A percentile compares a stretch with the other conserved stretches of the same genome.
These are phyloP conservation scores for Sugiyamaella smithiae DNA, from an alignment of 805 yeast species.

Conservation along the genomic window DNA sequence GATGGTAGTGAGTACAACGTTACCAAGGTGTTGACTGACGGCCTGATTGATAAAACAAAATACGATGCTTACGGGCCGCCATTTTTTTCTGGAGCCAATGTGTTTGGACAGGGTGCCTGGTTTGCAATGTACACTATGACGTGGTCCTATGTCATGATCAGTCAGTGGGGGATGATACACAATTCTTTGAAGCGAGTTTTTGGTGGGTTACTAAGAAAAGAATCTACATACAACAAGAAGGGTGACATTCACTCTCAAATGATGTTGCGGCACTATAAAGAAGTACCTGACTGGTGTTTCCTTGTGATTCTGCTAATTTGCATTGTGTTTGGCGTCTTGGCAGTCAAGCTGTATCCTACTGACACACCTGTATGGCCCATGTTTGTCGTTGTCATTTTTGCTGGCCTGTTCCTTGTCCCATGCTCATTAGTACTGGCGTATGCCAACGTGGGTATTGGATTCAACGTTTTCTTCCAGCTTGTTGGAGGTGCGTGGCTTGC, in stretches of 20 bases:
- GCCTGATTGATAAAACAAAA: conserved; percentile 43
- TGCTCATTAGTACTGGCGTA: conserved; percentile 58
- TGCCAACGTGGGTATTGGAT: conserved; percentile 54
- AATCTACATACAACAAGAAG: conserved; percentile 24
- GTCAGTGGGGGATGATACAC: conserved; percentile 16
- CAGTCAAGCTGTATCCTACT: conserved; percentile 25
- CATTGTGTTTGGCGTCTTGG: conserved; percentile 31
- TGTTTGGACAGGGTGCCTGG: conserved; percentile 49
- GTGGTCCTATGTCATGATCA: conserved; percentile 39
- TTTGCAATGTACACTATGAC: conserved; percentile 57
- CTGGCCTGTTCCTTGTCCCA: conserved; percentile 59
- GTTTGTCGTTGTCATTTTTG: conserved; percentile 53
- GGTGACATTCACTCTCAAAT: conserved; percentile 20
- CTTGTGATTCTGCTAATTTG: conserved; percentile 43
- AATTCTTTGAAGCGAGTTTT: conserved; percentile 13
- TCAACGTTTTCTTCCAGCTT: conserved; percentile 61
- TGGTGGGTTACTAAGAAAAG: conserved; percentile 28
- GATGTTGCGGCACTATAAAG: conserved; percentile 43
- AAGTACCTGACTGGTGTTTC: conserved; percentile 77
- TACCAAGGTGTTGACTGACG: conserved; percentile 42
- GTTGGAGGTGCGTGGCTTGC: conserved; percentile 65
- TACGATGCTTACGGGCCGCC: conserved; percentile 67
- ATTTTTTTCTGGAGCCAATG: conserved; percentile 53
- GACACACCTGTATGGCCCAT: conserved; percentile 49
- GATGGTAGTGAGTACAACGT: conserved; percentile 50